A percentile compares a stretch with the other conserved stretches of the same genome.
Evolutionary conservation across 2,329 filamentous ascomycete genomes (phyloP).

Genomic region (Cercospora sp.): DNA sequence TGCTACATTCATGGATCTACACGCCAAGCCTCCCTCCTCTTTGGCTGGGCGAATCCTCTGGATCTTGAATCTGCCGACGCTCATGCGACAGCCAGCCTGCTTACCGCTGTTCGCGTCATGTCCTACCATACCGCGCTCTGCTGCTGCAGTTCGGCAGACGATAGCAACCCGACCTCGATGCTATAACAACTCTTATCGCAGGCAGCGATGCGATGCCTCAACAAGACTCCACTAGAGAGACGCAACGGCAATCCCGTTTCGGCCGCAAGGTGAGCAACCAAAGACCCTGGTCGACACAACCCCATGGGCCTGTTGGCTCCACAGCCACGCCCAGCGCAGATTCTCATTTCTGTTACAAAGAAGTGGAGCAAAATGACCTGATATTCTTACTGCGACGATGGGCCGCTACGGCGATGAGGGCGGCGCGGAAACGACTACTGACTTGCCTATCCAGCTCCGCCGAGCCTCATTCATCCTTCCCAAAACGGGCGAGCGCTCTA

Average conservation of each 20-base stretch:
- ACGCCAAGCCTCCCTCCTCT: neutral
- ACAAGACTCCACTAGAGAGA: constrained; percentile 10
- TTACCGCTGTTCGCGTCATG: constrained; percentile 2
- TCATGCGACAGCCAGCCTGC: neutral
- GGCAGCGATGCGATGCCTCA: constrained; percentile 21
- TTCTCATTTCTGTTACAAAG: neutral
- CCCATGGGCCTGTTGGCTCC: constrained; percentile 2
- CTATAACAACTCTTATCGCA: neutral
- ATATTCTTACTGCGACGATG: neutral
- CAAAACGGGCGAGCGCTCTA: constrained; percentile 78
- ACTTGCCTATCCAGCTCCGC: constrained; percentile 52
- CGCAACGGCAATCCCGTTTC: constrained; percentile 17
- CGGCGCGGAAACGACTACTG: constrained; percentile 8
- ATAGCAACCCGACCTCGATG: neutral
- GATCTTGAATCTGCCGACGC: neutral
- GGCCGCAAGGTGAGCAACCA: constrained; percentile 20
- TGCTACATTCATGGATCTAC: neutral
- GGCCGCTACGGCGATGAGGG: neutral
- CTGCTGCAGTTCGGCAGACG: neutral
- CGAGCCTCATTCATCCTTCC: constrained; percentile 88
- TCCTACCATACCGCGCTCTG: neutral
- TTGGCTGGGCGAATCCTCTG: constrained; percentile 2
- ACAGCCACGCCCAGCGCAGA: neutral
- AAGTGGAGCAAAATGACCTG: constrained; percentile 2
- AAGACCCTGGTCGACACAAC: neutral